phyloP scores from a whole-genome alignment of 495 filamentous ascomycete species.

The Xylaria flabelliformis region DNA sequence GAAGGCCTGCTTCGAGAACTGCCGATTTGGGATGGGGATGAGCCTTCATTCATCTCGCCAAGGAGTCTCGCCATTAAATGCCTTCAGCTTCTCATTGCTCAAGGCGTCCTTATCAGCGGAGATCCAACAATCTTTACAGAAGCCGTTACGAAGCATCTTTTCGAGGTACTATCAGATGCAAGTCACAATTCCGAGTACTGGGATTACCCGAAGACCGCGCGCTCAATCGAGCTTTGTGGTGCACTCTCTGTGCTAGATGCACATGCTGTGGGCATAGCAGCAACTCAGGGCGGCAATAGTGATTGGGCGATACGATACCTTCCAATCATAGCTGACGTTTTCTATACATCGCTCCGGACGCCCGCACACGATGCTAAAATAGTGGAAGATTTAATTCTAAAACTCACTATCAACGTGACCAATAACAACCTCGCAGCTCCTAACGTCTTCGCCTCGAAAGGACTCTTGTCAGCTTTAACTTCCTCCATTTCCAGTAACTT shows the following conservation, averaged over 20 bases:
- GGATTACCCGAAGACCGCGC: slow-evolving; percentile 40
- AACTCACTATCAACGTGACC: slow-evolving; percentile 84
- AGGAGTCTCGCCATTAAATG: slow-evolving; percentile 68
- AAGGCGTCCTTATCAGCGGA: slow-evolving; percentile 55
- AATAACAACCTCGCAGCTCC: slow-evolving; percentile 78
- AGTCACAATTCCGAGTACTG: slow-evolving; percentile 42
- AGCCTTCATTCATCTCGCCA: slow-evolving; percentile 62
- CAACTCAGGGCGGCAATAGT: slow-evolving; percentile 38
- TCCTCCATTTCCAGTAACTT: slow-evolving; percentile 47
- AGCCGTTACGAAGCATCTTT: slow-evolving; percentile 56
- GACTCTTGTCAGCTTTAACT: slow-evolving; percentile 63
- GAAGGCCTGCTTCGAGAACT: slow-evolving; percentile 55
- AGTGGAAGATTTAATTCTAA: slow-evolving; percentile 57
- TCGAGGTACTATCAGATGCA: slow-evolving; percentile 53
- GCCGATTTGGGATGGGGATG: slow-evolving; percentile 62
- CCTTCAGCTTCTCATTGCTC: slow-evolving; percentile 63
- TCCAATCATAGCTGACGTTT: slow-evolving; percentile 47
- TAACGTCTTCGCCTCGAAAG: slow-evolving; percentile 64
- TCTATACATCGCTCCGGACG: slow-evolving; percentile 43
- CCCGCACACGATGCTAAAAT: slow-evolving; percentile 41
- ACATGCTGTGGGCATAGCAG: slow-evolving; percentile 51
- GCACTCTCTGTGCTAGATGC: slow-evolving; percentile 50
- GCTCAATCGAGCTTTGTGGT: slow-evolving; percentile 48
- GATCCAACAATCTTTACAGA: slow-evolving; percentile 54
- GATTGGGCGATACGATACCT: slow-evolving; percentile 50